Base-by-base conservation (phyloP, 805 yeast genomes). In the Lipomyces yamanashiensis region DNA sequence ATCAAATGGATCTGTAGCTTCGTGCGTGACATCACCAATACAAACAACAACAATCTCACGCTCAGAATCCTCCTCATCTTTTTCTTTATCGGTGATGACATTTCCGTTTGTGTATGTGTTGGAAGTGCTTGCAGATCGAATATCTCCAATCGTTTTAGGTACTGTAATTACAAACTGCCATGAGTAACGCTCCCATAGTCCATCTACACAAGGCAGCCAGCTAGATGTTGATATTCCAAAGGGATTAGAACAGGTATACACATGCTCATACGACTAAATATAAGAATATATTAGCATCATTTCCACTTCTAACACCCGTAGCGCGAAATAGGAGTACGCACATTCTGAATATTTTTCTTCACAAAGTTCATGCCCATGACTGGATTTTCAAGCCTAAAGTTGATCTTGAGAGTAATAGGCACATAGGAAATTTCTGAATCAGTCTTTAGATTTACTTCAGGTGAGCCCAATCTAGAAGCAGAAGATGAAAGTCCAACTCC, bases 141-240 rank as follows among this genome's bases (percentile, higher is more conserved):
- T 84, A 73, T 90, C 92, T 44, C 85, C 84, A 0, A 92, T 81
- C 0, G 93, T 87, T 70, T 90, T 83, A 0, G 98, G 97, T 1
- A 91, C 86, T 65, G 87, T 85, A n/a, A 95, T 79, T 72, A 90
- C 96, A 9, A 95, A 74, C 67, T 92, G 92, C 98, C 98, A 95
- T 0, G 97, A 88, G 49, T 89, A 88, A 66, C 90, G 84, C 70
- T 92, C 97, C 84, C 92, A 88, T 39, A 92, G 75, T 51, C 88
- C 89, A 68, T 95, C 98, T 6, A 95, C 82, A 73, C 99, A 95
- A 0, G 99, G 99, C 54, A 95, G 89, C 99, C 99, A 95, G n/a
- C 92, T 88, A 1, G 97, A 90, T 0, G 98, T 89, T 15, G 95
- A 85, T 2, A 88, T 81, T 17, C 91, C 90, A 51, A 87, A 76